Percentiles rank a stretch among this genome's conserved stretches.
Evolutionary conservation across 768 basidiomycete species (phyloP).

Genomic region (Lactarius sanguifluus): DNA sequence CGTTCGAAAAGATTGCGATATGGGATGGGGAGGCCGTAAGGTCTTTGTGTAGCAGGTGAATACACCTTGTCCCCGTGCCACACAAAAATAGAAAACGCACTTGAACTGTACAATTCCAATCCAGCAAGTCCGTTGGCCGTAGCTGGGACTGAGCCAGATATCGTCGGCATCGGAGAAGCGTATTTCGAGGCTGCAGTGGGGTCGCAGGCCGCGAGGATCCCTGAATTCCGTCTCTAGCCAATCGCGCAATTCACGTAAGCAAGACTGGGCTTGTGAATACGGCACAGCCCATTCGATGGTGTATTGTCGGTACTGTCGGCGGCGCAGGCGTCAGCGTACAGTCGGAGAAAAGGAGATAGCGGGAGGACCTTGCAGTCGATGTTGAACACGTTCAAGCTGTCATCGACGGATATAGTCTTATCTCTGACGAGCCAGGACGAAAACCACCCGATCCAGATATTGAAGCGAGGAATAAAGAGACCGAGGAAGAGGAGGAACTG

Average conservation of each 20-base stretch:
- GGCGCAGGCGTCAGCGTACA: slow-evolving; percentile 3
- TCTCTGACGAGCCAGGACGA: slow-evolving; percentile 65
- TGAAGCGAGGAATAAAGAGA: slow-evolving; percentile 60
- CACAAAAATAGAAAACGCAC: slow-evolving; percentile 46
- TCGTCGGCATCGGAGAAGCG: slow-evolving; percentile 87
- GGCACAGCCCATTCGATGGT: slow-evolving; percentile 97
- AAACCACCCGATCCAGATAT: slow-evolving; percentile 60
- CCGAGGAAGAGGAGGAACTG: slow-evolving; percentile 83
- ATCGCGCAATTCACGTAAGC: slow-evolving; percentile 65
- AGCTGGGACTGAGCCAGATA: slow-evolving; percentile 91
- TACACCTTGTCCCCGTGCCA: not conserved
- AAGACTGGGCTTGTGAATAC: slow-evolving; percentile 59
- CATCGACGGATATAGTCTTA: slow-evolving; percentile 63
- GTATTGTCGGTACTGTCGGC: slow-evolving; percentile 78
- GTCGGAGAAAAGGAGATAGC: not conserved
- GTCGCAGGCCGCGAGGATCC: slow-evolving; percentile 72
- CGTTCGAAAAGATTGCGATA: slow-evolving; percentile 74
- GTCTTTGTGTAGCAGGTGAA: slow-evolving; percentile 45
- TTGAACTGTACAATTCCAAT: slow-evolving; percentile 98
- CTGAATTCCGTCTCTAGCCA: slow-evolving; percentile 71
- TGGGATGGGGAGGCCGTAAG: slow-evolving; percentile 80
- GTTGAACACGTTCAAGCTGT: slow-evolving; percentile 85
- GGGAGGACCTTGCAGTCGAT: slow-evolving; percentile 81
- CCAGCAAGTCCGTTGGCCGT: slow-evolving; percentile 79
- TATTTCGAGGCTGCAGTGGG: slow-evolving; percentile 92